A percentile compares a stretch with the other conserved stretches of the same genome.
Conservation (phyloP, 345 rosid genomes). For the Acer negundo region DNA sequence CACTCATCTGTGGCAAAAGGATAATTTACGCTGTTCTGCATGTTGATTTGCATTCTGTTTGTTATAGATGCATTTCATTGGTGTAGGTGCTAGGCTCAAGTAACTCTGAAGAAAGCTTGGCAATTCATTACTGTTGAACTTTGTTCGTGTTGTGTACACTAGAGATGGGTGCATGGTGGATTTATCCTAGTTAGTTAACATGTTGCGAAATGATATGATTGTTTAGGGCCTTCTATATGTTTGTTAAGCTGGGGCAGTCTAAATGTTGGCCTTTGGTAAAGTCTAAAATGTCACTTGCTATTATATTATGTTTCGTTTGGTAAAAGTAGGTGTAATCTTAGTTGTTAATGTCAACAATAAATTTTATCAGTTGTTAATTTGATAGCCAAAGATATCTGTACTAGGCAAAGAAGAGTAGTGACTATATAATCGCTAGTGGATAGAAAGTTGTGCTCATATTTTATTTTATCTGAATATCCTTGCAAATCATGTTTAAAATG, state of each 20-base stretch:
- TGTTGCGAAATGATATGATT: neutral
- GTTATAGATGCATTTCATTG: neutral
- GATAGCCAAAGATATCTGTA: neutral
- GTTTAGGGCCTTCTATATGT: neutral
- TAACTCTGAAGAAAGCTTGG: neutral
- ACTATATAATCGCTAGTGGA: neutral
- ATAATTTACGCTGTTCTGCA: neutral
- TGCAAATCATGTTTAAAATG: neutral
- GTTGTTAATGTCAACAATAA: neutral
- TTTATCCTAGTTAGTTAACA: neutral
- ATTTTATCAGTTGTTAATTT: neutral
- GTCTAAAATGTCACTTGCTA: neutral
- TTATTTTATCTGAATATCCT: neutral
- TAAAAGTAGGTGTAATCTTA: neutral
- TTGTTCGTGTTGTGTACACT: neutral
- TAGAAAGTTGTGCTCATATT: neutral
- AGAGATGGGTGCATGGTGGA: neutral
- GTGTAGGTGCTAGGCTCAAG: neutral
- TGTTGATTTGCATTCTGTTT: neutral
- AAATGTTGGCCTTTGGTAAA: neutral
- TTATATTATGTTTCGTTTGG: neutral
- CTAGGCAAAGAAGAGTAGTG: neutral
- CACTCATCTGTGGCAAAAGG: neutral
- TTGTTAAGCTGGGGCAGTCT: neutral
- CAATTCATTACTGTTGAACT: neutral